These are phyloP conservation scores for Thelephora aurantiotincta DNA, from an alignment of 768 basidiomycete genomes.

Conservation along the genomic window DNA sequence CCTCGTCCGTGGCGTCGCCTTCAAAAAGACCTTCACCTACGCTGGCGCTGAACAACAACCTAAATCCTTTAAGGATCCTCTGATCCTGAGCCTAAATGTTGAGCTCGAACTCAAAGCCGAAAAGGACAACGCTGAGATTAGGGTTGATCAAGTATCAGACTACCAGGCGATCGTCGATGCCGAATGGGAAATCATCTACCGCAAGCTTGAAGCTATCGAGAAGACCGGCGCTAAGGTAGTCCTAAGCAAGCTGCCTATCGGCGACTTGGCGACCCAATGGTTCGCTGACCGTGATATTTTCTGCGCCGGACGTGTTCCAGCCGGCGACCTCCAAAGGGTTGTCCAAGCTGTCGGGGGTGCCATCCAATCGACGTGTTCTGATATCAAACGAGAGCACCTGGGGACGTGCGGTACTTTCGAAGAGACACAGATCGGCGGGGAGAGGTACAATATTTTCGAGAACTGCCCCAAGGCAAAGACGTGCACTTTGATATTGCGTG, in stretches of 20 bases:
- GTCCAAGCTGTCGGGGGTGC: conserved; percentile 93
- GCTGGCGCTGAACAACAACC: conserved; percentile 99
- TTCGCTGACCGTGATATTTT: conserved; percentile 98
- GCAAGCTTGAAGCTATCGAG: conserved; percentile 91
- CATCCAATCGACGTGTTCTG: conserved; percentile 89
- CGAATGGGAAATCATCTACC: conserved; percentile 99
- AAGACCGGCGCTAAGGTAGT: conserved; percentile 96
- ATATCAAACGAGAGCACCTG: conserved; percentile 80
- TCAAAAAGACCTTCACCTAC: conserved; percentile 99
- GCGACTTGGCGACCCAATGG: conserved; percentile 97
- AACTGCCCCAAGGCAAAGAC: conserved; percentile 90
- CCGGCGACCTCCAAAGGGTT: conserved; percentile 82
- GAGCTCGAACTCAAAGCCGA: conserved; percentile 98
- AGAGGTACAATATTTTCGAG: conserved; percentile 92
- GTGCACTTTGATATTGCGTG: conserved; percentile 86
- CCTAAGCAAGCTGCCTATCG: conserved; percentile 94
- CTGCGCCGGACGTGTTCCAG: conserved; percentile 91
- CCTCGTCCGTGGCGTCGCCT: conserved; percentile 82
- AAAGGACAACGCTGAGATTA: conserved; percentile 97
- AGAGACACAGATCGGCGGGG: conserved; percentile 92
- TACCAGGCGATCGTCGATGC: conserved; percentile 99
- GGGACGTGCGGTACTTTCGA: conserved; percentile 90
- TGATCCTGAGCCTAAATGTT: conserved; percentile 90
- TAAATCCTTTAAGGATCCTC: conserved; percentile 78
- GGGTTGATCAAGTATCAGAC: conserved; percentile 92